Evolutionary conservation across 192 early-diverging fungal species (phyloP), one percentile per base, ranked within the genome.

Genomic region (Backusella circina): DNA sequence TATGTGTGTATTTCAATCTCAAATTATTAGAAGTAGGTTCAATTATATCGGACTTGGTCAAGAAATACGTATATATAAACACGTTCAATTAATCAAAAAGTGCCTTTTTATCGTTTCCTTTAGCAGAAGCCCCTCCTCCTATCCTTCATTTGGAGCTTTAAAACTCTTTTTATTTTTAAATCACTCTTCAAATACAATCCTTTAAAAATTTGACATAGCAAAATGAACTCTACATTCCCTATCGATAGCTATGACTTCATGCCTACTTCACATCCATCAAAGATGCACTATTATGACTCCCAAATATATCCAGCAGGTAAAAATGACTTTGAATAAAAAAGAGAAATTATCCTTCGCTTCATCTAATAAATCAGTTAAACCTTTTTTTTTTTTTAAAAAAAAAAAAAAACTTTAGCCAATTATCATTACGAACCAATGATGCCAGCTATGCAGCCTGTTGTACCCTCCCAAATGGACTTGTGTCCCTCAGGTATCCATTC

Each of bases 291-390:
- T 31, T 36, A 50, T 44, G 41, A 70, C 21, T 23, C 51, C 50
- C 69, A 38, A 70, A 41, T 70, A 30, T 50, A 50, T 39, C 69
- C 69, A 41, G 28, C 69, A 39, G 69, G 69, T 70, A 70, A 70
- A 21, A 41, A 41, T n/a, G 3, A 12, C 3, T 9, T 35, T 35
- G 33, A 35, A 3, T 47, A 47, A 47, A 21, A 1, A 16, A 13
- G 8, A 37, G 6, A 10, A 0, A 37, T 37, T 37, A 15, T 7
- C 5, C 18, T 47, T 35, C 13, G 1, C 1, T 1, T 18, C 5
- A 5, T 47, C n/a, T 7, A 41, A 0, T 16, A 47, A 8, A 26
- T 26, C 23, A 9, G 10, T 1, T 2, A 57, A 21, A 21, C 47
- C 5, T 21, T 2, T n/a, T 21, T 51, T 21, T n/a, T n/a, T n/a